A percentile compares a stretch with the other conserved stretches of the same genome.
phyloP scores from a whole-genome alignment of 2,329 filamentous ascomycete species.

The Verruconis gallopava region DNA sequence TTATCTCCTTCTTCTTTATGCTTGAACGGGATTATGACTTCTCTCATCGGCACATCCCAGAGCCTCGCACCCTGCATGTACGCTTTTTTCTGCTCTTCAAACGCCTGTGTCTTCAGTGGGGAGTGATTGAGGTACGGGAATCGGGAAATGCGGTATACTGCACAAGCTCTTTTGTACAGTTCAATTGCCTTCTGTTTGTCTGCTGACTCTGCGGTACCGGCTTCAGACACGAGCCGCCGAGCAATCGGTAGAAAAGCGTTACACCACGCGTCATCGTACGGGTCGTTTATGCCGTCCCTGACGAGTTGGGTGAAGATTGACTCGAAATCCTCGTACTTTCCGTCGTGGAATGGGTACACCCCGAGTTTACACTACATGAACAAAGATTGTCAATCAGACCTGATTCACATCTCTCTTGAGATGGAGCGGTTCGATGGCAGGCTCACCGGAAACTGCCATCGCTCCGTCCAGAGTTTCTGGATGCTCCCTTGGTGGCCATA shows the following conservation, averaged over 20 bases:
- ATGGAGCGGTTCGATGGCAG: neutral
- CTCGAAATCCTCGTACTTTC: conserved; percentile 25
- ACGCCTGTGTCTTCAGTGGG: conserved; percentile 21
- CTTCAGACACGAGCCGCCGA: conserved; percentile 19
- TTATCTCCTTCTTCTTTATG: conserved; percentile 23
- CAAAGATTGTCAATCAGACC: neutral
- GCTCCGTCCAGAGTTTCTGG: conserved; percentile 20
- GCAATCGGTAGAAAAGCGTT: conserved; percentile 23
- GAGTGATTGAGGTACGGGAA: conserved; percentile 26
- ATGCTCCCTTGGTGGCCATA: conserved; percentile 24
- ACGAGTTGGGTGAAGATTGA: conserved; percentile 25
- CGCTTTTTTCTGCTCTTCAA: conserved; percentile 23
- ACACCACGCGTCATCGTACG: conserved; percentile 25
- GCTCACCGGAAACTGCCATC: conserved; percentile 21
- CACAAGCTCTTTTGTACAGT: conserved; percentile 23
- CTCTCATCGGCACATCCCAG: conserved; percentile 25
- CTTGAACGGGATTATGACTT: conserved; percentile 27
- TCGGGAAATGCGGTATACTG: conserved; percentile 24
- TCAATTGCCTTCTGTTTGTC: conserved; percentile 19
- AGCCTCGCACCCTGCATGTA: conserved; percentile 23
- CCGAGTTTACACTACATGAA: conserved; percentile 10
- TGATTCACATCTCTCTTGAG: neutral
- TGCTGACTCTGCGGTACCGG: conserved; percentile 14
- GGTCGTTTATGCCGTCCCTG: conserved; percentile 22
- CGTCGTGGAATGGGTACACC: conserved; percentile 21